phyloP scores from a whole-genome alignment of 257 asterid genomes.

The Ilex aquifolium region DNA sequence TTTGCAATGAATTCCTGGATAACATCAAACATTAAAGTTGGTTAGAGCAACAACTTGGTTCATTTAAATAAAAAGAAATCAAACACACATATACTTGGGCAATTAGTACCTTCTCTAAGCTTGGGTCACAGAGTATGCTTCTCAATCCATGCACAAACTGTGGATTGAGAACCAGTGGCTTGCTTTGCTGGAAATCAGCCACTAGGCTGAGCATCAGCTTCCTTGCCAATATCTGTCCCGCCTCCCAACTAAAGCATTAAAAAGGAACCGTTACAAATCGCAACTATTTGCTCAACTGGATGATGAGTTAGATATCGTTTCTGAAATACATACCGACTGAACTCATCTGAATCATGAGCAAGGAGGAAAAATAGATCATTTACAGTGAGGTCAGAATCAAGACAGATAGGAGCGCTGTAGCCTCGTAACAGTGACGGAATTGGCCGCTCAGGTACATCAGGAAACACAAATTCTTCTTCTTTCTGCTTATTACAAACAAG shows the following conservation, averaged over 20 bases:
- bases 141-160: slow-evolving; percentile 58
- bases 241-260: slow-evolving; percentile 58
- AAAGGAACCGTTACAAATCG: too few species aligned
- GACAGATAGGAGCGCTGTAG: slow-evolving; percentile 76
- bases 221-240: slow-evolving; percentile 77
- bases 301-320: too few species aligned
- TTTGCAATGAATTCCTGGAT: slow-evolving; percentile 75
- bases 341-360: slow-evolving; percentile 80
- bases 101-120: slow-evolving; percentile 60
- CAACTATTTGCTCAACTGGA: too few species aligned
- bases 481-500: slow-evolving; percentile 31
- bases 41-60: not conserved
- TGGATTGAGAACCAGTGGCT: slow-evolving; percentile 57
- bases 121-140: slow-evolving; percentile 53
- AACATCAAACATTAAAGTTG: slow-evolving; percentile 4
- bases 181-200: slow-evolving; percentile 59
- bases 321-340: slow-evolving; percentile 54
- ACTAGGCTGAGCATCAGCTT: slow-evolving; percentile 73
- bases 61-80: too few species aligned
- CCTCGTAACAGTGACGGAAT: slow-evolving; percentile 71
- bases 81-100: too few species aligned
- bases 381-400: slow-evolving; percentile 69
- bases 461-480: slow-evolving; percentile 73
- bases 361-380: slow-evolving; percentile 69
- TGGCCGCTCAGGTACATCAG: slow-evolving; percentile 49